Evolutionary conservation across 192 early-diverging fungal genomes (phyloP).

Genomic region (Backusella sp.): DNA sequence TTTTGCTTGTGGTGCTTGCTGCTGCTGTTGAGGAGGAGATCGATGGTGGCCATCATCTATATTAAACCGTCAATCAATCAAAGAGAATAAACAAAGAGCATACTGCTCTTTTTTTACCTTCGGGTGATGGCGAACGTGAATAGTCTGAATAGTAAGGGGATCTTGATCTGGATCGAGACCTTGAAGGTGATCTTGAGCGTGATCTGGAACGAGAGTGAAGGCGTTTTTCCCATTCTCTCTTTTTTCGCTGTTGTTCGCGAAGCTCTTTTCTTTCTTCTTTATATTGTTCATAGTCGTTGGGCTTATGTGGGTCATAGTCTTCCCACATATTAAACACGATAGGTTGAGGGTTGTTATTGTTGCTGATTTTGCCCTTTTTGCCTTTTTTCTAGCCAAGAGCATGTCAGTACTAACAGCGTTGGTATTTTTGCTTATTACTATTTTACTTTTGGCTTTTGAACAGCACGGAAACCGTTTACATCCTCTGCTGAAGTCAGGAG

Average conservation of each 20-base stretch:
- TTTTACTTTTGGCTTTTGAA: conserved; percentile 37
- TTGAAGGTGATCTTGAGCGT: conserved; percentile 24
- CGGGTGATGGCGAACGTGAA: not conserved
- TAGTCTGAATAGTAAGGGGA: conserved; percentile 14
- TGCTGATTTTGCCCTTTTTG: conserved; percentile 23
- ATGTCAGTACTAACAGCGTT: not conserved
- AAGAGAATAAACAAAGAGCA: not conserved
- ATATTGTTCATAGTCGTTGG: conserved; percentile 72
- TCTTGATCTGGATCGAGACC: conserved; percentile 25
- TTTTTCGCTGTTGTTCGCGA: conserved; percentile 37
- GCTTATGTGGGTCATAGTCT: conserved; percentile 66
- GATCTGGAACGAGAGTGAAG: conserved; percentile 20
- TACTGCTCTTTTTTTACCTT: not conserved
- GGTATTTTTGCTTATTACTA: not conserved
- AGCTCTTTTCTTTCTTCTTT: conserved; percentile 57
- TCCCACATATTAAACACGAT: conserved; percentile 45
- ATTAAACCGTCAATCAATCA: not conserved
- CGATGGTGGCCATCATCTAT: not conserved
- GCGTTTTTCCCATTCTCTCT: conserved; percentile 20
- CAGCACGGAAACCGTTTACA: conserved; percentile 36
- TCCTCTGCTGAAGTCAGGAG: conserved; percentile 23
- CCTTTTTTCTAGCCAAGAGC: conserved; percentile 23
- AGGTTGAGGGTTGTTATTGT: conserved; percentile 24
- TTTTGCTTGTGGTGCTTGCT: not conserved
- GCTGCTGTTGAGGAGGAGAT: not conserved